phyloP scores from a whole-genome alignment of 1,284 basidiomycete species.

The Ceratobasidium sp. region DNA sequence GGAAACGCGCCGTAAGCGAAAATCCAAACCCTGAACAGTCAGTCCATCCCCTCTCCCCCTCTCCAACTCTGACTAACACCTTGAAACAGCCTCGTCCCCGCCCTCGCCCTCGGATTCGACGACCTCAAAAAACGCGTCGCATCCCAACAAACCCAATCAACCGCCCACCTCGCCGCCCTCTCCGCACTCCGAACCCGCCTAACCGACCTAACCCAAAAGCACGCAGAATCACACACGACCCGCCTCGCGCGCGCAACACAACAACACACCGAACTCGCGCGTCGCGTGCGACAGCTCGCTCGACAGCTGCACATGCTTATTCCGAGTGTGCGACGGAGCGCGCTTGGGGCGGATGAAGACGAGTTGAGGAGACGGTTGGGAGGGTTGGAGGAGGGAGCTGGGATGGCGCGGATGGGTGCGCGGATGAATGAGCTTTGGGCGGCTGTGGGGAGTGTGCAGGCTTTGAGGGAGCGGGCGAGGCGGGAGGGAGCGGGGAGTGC shows the following conservation, averaged over 20 bases:
- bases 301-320: slow-evolving; percentile 85
- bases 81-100: slow-evolving; percentile 78
- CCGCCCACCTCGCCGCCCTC: slow-evolving; percentile 77
- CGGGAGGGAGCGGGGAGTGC: slow-evolving; percentile 56
- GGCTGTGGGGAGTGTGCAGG: slow-evolving; percentile 80
- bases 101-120: slow-evolving; percentile 83
- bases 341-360: slow-evolving; percentile 87
- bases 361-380: slow-evolving; percentile 75
- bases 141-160: slow-evolving; percentile 77
- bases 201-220: slow-evolving; percentile 62
- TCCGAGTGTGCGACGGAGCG: slow-evolving; percentile 79
- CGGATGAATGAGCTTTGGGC: slow-evolving; percentile 90
- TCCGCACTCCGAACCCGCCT: slow-evolving; percentile 20
- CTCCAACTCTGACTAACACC: neutral
- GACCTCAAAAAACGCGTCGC: slow-evolving; percentile 85
- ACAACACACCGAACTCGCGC: slow-evolving; percentile 77
- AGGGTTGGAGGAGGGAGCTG: slow-evolving; percentile 76
- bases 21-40: slow-evolving; percentile 87
- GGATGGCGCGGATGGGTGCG: slow-evolving; percentile 74
- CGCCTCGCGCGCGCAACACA: slow-evolving; percentile 75
- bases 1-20: slow-evolving; percentile 84
- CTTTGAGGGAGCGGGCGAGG: slow-evolving; percentile 68
- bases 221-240: slow-evolving; percentile 76
- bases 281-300: slow-evolving; percentile 78
- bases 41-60: slow-evolving; percentile 53